phyloP scores from a whole-genome alignment of 345 rosid genomes.

The Citrus australasica region DNA sequence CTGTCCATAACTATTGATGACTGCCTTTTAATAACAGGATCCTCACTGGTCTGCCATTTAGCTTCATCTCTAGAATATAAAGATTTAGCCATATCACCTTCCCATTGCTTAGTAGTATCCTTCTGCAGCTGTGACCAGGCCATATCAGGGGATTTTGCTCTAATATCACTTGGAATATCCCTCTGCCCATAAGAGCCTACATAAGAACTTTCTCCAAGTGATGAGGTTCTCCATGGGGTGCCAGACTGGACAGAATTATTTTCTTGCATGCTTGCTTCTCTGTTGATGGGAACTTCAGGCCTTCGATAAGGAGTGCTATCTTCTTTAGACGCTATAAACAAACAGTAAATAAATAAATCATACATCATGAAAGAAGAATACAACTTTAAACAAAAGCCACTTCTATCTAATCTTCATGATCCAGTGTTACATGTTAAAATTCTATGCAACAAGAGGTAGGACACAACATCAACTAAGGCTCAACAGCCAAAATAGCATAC shows the following conservation, averaged over 20 bases:
- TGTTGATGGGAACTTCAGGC: slow-evolving; percentile 36
- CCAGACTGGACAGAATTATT: slow-evolving; percentile 36
- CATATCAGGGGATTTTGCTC: slow-evolving; percentile 41
- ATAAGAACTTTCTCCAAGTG: slow-evolving; percentile 45
- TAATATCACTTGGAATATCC: slow-evolving; percentile 43
- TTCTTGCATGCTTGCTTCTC: slow-evolving; percentile 44
- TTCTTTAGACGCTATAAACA: slow-evolving; percentile 53
- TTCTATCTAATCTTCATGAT: not conserved
- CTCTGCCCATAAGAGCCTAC: slow-evolving; percentile 40
- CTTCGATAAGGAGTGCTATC: slow-evolving; percentile 39
- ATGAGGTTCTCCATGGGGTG: slow-evolving; percentile 52
- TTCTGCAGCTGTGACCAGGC: slow-evolving; percentile 50
- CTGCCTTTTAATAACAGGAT: slow-evolving; percentile 55
- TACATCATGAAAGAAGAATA: not conserved
- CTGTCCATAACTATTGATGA: slow-evolving; percentile 55
- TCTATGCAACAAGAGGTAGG: not conserved
- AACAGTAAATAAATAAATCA: slow-evolving; percentile 8
- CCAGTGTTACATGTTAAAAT: not conserved
- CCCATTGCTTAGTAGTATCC: slow-evolving; percentile 43
- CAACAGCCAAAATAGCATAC: not conserved
- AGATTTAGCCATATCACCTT: slow-evolving; percentile 36
- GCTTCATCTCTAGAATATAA: slow-evolving; percentile 51
- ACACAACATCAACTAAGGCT: not conserved
- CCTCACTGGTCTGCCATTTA: slow-evolving; percentile 52
- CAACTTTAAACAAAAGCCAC: not conserved